These are phyloP conservation scores for Hymenoscyphus salicellus DNA, from an alignment of 2,329 filamentous ascomycete species.

Conservation along the genomic window DNA sequence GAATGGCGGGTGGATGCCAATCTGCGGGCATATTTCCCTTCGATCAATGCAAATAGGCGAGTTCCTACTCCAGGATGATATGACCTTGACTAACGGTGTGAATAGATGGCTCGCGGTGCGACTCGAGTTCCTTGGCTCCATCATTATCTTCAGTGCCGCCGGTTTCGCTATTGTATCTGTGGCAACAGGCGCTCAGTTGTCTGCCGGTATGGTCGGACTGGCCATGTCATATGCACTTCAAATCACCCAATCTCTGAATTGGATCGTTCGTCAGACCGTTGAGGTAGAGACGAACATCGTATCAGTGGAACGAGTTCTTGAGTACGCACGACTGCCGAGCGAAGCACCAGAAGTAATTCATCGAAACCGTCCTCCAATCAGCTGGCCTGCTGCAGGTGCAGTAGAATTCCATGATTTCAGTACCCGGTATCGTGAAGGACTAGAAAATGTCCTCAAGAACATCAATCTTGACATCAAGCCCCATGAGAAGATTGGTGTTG, in stretches of 20 bases:
- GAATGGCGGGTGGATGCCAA: slow-evolving; percentile 98
- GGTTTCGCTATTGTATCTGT: slow-evolving; percentile 80
- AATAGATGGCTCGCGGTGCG: slow-evolving; percentile 90
- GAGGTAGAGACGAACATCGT: slow-evolving; percentile 99
- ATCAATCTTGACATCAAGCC: slow-evolving; percentile 90
- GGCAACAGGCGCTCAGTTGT: slow-evolving; percentile 60
- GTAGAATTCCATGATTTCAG: slow-evolving; percentile 93
- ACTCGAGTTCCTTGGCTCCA: slow-evolving; percentile 88
- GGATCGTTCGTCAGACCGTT: slow-evolving; percentile 97
- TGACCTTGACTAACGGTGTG: background rate
- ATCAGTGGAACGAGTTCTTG: slow-evolving; percentile 93
- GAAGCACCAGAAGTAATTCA: slow-evolving; percentile 94
- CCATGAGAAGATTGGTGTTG: slow-evolving; percentile 96
- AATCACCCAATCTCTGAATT: slow-evolving; percentile 96
- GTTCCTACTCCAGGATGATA: slow-evolving; percentile 6
- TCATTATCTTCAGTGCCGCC: slow-evolving; percentile 88
- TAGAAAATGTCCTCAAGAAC: slow-evolving; percentile 91
- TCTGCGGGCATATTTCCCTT: slow-evolving; percentile 89
- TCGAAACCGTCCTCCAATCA: slow-evolving; percentile 78
- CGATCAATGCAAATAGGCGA: slow-evolving; percentile 68
- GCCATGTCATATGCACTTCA: slow-evolving; percentile 96
- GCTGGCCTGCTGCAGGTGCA: slow-evolving; percentile 86
- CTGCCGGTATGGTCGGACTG: slow-evolving; percentile 78
- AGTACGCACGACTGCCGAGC: slow-evolving; percentile 86
- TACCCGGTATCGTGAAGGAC: slow-evolving; percentile 82